Evolutionary conservation across 805 yeast species (phyloP), one percentile per base, ranked within the genome.

Genomic region (Isabelozyma pseudorhagii): DNA sequence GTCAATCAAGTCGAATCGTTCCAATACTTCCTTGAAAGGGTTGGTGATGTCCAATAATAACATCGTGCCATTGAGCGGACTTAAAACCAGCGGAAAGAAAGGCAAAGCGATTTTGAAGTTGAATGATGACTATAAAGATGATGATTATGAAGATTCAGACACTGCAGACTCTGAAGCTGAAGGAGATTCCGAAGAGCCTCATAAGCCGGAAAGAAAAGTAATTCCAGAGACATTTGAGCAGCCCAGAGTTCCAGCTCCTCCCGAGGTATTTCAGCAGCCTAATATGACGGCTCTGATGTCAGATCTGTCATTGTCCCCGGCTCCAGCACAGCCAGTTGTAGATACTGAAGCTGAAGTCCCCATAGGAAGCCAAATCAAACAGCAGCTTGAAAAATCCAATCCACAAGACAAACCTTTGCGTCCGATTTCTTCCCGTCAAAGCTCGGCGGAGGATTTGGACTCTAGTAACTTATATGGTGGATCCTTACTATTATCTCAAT

Each of bases 401-500:
- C 21, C n/a, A 15, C 21, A 27, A 44, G 25, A 40, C 21, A 31
- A 42, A 15, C 5, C 5, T 3, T 2, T 18, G 14, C 10, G 10
- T 11, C 28, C 44, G 13, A 31, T 31, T 13, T 18, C 48, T 7
- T 54, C 61, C 8, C 51, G 56, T 3, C 54, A 53, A 41, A 66
- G 66, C 47, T 64, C 68, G 3, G 53, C 61, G 3, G 71, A 67
- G 15, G 70, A 68, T 41, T 54, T 62, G 18, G 38, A 27, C 18
- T 52, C 63, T 31, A 62, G 58, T 28, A 71, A 72, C 51, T 44
- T 72, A 44, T 74, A 74, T 51, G 77, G 78, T 6, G 78, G 78
- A 3, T 71, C 76, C 8, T 56, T 74, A 13, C 61, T 73, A 42
- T 54, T 74, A 17, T 73, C 78, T 3, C 78, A 74, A 51, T 70